Percentiles rank a stretch among this genome's conserved stretches.
Evolutionary conservation across 495 filamentous ascomycete genomes (phyloP).

Genomic region (Cenococcum geophilum): DNA sequence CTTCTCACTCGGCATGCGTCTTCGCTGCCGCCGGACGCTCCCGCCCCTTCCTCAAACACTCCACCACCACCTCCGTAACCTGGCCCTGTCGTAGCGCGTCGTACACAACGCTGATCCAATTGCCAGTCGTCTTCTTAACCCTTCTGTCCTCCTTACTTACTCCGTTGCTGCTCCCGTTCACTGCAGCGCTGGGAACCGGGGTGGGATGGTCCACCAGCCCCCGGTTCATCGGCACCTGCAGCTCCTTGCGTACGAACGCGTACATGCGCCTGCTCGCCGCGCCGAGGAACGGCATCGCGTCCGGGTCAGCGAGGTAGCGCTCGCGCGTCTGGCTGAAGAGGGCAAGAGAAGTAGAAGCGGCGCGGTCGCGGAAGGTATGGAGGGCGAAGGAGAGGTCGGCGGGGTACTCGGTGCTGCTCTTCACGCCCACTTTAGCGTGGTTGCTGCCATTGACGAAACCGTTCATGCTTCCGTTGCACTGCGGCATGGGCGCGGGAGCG

Average conservation of each 20-base stretch:
- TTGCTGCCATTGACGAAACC: neutral
- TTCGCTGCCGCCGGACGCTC: neutral
- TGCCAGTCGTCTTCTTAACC: constrained; percentile 9
- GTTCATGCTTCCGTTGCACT: no score
- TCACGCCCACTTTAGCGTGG: neutral
- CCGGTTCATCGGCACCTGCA: constrained; percentile 13
- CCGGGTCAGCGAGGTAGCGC: neutral
- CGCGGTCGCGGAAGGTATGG: neutral
- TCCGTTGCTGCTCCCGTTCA: neutral
- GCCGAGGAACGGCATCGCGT: constrained; percentile 10
- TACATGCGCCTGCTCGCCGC: constrained; percentile 9
- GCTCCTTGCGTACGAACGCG: constrained; percentile 16
- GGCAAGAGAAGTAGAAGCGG: neutral
- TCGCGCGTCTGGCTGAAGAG: neutral
- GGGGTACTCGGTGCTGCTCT: neutral
- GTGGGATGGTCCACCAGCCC: constrained; percentile 10
- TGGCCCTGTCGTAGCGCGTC: constrained; percentile 8
- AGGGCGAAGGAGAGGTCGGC: neutral
- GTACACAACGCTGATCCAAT: constrained; percentile 4
- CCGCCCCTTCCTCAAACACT: constrained; percentile 4
- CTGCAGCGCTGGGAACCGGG: neutral
- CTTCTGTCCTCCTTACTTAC: neutral
- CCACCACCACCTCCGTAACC: constrained; percentile 5
- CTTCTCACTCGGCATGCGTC: neutral
- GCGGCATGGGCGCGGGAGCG: neutral